Evolutionary conservation across 768 basidiomycete species (phyloP), one percentile per base, ranked within the genome.

Genomic region (Agrocybe praecox): DNA sequence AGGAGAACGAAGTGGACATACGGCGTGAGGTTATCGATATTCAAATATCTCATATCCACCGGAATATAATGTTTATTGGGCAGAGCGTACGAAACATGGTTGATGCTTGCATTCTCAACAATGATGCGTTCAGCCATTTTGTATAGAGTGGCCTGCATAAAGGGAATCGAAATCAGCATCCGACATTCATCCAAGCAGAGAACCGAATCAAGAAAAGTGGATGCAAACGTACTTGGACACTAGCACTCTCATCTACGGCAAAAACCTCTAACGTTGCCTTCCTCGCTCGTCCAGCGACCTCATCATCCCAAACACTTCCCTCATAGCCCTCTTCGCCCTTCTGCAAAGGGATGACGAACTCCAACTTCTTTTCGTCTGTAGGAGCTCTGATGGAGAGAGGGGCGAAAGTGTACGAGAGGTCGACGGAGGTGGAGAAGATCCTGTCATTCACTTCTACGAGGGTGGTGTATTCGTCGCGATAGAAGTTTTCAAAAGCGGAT

Each of bases 31-130:
- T 93, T 92, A 62, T 91, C 89, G 9, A 89, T 67, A 2, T 83
- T 85, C 44, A 89, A 74, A 58, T 91, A 92, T 52, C 72, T 72
- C 86, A 94, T 89, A 69, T 92, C 85, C 46, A 95, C 92, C 0
- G 92, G 90, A 62, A 97, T 83, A 70, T 96, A 98, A 68, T 98
- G 96, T 74, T 95, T 93, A 78, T 98, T 98, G 1, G 96, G 96
- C 2, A 97, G 79, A 43, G 74, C 71, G 72, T 96, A 97, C 14
- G 80, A 78, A 29, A 92, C 88, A 2, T 71, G 72, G 43, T 79
- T 67, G 12, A 97, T 78, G 2, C 75, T 75, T 2, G 71, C 69
- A 64, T 93, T 89, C 69, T 90, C 85, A 1, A 72, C 72, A 24
- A 97, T 73, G 61, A 98, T 78, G 1, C 80, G 79, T 59, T 90